Percentiles rank a stretch among this genome's conserved stretches.
phyloP scores from a whole-genome alignment of 2,329 filamentous ascomycete genomes.

The Trichophyton mentagrophytes region DNA sequence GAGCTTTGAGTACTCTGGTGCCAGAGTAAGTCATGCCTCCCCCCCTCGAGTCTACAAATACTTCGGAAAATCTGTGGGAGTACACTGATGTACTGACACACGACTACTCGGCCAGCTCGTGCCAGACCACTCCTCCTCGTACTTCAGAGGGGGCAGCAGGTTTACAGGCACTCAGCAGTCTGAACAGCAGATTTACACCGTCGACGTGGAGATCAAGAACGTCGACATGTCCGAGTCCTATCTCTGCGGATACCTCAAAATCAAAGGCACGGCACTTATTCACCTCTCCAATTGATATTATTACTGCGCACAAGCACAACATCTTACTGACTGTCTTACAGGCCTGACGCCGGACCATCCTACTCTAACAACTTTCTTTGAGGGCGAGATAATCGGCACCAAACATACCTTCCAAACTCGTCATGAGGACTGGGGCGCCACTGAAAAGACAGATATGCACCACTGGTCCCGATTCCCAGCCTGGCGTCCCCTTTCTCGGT shows the following conservation, averaged over 20 bases:
- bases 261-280: constrained; percentile 54
- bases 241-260: constrained; percentile 85
- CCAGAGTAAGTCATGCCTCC: constrained; percentile 35
- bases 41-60: neutral
- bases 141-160: constrained; percentile 71
- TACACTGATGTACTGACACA: neutral
- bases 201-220: constrained; percentile 93
- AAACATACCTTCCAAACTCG: constrained; percentile 91
- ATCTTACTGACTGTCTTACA: constrained; percentile 26
- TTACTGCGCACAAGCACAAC: too few relatives aligned
- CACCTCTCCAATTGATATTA: too few relatives aligned
- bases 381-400: constrained; percentile 91
- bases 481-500: constrained; percentile 63
- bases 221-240: constrained; percentile 91
- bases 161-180: constrained; percentile 89
- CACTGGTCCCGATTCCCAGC: constrained; percentile 88
- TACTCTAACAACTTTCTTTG: constrained; percentile 95
- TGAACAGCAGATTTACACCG: constrained; percentile 83
- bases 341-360: constrained; percentile 91
- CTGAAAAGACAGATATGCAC: constrained; percentile 75
- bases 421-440: constrained; percentile 83
- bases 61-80: neutral
- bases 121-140: constrained; percentile 72
- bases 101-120: constrained; percentile 42
- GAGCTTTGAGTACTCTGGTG: constrained; percentile 43